These are phyloP conservation scores for Penicillium sumatraense DNA, from an alignment of 2,329 filamentous ascomycete genomes.

Conservation along the genomic window DNA sequence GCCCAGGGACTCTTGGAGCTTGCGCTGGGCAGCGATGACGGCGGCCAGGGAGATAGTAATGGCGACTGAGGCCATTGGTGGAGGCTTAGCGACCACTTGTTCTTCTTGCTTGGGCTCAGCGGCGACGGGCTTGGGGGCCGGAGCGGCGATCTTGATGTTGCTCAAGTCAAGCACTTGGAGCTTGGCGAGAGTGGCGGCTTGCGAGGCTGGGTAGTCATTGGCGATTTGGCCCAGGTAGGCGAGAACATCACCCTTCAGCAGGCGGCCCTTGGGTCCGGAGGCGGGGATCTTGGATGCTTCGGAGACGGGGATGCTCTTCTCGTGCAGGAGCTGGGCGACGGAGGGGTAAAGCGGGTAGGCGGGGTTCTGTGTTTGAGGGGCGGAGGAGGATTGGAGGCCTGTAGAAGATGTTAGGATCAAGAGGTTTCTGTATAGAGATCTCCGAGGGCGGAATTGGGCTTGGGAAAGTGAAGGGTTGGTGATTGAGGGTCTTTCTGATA, in stretches of 20 bases:
- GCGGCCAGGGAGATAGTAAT: conserved; percentile 78
- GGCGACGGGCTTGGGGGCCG: conserved; percentile 34
- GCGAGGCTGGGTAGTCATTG: conserved; percentile 69
- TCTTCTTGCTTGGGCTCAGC: conserved; percentile 38
- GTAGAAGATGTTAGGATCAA: conserved; percentile 10
- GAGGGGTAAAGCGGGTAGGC: conserved; percentile 68
- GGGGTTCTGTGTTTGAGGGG: conserved; percentile 45
- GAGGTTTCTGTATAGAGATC: neutral
- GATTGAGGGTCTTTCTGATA: neutral
- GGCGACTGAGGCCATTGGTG: conserved; percentile 56
- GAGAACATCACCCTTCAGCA: conserved; percentile 94
- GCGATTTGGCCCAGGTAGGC: conserved; percentile 83
- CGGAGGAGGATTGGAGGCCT: conserved; percentile 44
- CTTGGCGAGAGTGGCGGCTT: conserved; percentile 73
- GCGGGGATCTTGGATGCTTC: conserved; percentile 82
- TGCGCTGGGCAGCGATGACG: conserved; percentile 79
- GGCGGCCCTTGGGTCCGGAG: conserved; percentile 82
- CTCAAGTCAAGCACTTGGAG: conserved; percentile 86
- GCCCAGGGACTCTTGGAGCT: conserved; percentile 76
- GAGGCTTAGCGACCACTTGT: conserved; percentile 28
- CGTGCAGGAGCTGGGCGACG: conserved; percentile 78
- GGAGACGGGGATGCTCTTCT: conserved; percentile 75
- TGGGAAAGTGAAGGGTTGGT: neutral
- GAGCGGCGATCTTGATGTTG: conserved; percentile 83
- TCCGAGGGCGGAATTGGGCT: neutral